Evolutionary conservation across 371 early-diverging fungal species (phyloP), one percentile per base, ranked within the genome.

Genomic region (Mortierella sp.): DNA sequence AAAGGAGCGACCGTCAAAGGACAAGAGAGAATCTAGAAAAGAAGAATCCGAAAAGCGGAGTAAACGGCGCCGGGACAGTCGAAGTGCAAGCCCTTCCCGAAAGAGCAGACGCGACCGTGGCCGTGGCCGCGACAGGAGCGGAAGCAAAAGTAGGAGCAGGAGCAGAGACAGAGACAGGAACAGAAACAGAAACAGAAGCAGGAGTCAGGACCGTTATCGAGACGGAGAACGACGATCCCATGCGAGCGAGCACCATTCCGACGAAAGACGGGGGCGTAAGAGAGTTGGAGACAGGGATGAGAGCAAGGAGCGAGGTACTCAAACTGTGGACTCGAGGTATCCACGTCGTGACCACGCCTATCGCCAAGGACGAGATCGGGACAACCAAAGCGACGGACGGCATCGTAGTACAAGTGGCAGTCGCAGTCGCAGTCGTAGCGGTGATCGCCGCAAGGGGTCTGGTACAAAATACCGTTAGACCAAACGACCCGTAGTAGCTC

Each of bases 341-440:
- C 23, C 30, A 6, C 30, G 61, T 10, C 49, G 21, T 42, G 49
- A 59, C n/a, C 28, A 31, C n/a, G 27, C 27, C 31, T 28, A 39
- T 12, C 43, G 34, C 4, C 42, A 24, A 27, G 45, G 38, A 3
- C 50, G 38, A 0, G 26, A 19, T 16, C 30, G 42, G 46, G 31
- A 28, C 16, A n/a, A 47, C n/a, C 30, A 42, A 14, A 54, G 26
- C 8, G 21, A 26, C 12, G 26, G 21, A 12, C 45, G 43, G 8
- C 26, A 23, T 3, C 31, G 23, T 26, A 28, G 26, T 51, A 61
- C n/a, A n/a, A 34, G 55, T 26, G 31, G 48, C n/a, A 43, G 28
- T 45, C 54, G 62, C 14, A 65, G 38, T 31, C 67, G 56, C 41
- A 30, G 52, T 47, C n/a, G 45, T 19, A 52, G 61, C 45, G 49